Evolutionary conservation across 768 basidiomycete species (phyloP), one percentile per base, ranked within the genome.

Genomic region (Boletales sp.): DNA sequence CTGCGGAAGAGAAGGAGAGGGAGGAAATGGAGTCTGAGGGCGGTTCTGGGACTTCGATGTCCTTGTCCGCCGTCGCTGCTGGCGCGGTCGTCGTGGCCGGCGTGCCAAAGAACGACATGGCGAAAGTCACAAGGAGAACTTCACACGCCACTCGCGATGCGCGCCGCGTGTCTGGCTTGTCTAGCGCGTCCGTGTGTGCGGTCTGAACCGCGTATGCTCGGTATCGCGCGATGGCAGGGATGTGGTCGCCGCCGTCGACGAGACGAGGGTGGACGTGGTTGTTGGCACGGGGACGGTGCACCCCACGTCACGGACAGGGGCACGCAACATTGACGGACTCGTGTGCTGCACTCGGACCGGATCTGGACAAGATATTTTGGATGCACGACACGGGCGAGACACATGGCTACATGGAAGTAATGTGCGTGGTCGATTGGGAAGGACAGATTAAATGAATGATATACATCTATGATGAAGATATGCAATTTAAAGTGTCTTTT

Each of bases 21-120:
- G 83, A 81, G 2, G 92, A 94, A 53, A 95, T 89, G 12, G 90
- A 91, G 65, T 97, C 95, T 9, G 81, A 65, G 4, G 92, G 92
- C 0, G 90, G 86, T 50, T 93, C 86, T 7, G 75, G 65, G 42
- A 95, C 80, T 58, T 93, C 90, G 49, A 91, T 73, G 65, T 94
- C 91, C 68, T 87, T 90, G 42, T 89, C 86, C 4, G 73, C 70
- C 0, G 75, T 25, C 6, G 76, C 59, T 11, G 64, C 61, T 17
- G 78, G 67, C 9, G 78, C 38, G 50, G 65, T 59, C 31, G 72
- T 38, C 12, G 71, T 41, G 13, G 73, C 61, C 14, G 54, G 53
- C 4, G 66, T 33, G 25, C 58, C 54, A 52, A 77, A 78, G 70
- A 78, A 78, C 31, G 75, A 64, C 75, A 76, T 78, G 58, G 43